Percentiles rank a stretch among this genome's conserved stretches.
Conservation (phyloP, 768 basidiomycete genomes). For the Mycena vitilis region DNA sequence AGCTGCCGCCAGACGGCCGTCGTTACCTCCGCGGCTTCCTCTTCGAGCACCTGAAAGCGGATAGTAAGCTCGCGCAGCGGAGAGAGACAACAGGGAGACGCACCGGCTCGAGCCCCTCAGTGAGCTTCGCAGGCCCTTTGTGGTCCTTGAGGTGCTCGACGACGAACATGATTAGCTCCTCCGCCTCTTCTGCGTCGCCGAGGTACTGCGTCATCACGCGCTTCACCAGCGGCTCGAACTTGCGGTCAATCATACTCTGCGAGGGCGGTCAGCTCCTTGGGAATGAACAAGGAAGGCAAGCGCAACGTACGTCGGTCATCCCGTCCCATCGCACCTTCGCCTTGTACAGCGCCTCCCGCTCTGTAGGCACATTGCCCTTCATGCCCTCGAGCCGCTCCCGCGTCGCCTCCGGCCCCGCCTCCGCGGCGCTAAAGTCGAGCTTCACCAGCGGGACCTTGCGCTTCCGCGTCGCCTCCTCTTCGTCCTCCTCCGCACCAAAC, state of each 20-base stretch:
- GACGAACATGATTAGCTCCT: conserved; percentile 94
- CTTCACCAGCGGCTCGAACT: conserved; percentile 87
- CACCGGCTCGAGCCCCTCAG: conserved; percentile 93
- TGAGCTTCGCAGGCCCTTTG: conserved; percentile 84
- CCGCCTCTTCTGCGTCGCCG: conserved; percentile 88
- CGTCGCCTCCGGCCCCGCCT: conserved; percentile 84
- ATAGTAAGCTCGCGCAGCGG: not conserved
- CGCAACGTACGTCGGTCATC: conserved; percentile 77
- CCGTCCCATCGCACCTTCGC: conserved; percentile 93
- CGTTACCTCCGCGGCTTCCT: conserved; percentile 87
- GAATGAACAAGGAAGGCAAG: conserved; percentile 21
- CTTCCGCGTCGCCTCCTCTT: conserved; percentile 86
- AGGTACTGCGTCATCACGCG: conserved; percentile 88
- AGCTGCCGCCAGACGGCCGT: conserved; percentile 89
- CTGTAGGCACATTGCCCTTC: conserved; percentile 75
- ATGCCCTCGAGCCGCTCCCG: conserved; percentile 33
- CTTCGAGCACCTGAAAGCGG: conserved; percentile 81
- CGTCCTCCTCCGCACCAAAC: conserved; percentile 87
- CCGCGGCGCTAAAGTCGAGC: conserved; percentile 88
- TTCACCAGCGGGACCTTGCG: conserved; percentile 89
- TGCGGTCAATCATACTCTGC: conserved; percentile 84
- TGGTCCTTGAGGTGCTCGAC: conserved; percentile 93
- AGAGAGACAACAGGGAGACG: conserved; percentile 45
- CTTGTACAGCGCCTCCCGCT: conserved; percentile 84
- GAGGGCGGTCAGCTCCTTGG: conserved; percentile 31